Conservation (phyloP, 1,139 yeast genomes). For the Candida sp. region DNA sequence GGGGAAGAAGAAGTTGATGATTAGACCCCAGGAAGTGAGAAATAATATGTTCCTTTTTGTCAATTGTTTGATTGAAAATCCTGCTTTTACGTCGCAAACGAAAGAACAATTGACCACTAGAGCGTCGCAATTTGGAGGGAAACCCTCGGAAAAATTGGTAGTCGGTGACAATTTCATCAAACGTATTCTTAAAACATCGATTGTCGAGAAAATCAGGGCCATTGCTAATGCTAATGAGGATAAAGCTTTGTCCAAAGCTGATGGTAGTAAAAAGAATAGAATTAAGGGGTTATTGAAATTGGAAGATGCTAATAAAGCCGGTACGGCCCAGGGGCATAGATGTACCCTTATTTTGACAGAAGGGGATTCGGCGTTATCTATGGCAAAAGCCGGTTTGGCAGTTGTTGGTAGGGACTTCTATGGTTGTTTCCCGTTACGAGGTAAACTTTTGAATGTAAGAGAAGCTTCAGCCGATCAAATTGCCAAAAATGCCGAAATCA, state of each 20-base stretch:
- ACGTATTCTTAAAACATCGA: conserved; percentile 69
- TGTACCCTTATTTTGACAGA: conserved; percentile 94
- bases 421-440: conserved; percentile 95
- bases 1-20: conserved; percentile 66
- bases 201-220: conserved; percentile 77
- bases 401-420: conserved; percentile 95
- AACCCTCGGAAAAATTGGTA: conserved; percentile 50
- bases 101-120: conserved; percentile 94
- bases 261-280: conserved; percentile 81
- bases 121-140: conserved; percentile 85
- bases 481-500: conserved; percentile 89
- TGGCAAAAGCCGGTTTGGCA: conserved; percentile 92
- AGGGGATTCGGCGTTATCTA: conserved; percentile 94
- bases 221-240: conserved; percentile 88
- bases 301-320: conserved; percentile 97
- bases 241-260: conserved; percentile 85
- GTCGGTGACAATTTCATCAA: conserved; percentile 75
- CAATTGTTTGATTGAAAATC: conserved; percentile 92
- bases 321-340: conserved; percentile 86
- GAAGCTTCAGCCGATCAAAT: conserved; percentile 96
- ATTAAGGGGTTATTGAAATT: conserved; percentile 87
- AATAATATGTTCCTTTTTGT: conserved; percentile 88
- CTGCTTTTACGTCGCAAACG: conserved; percentile 97
- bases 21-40: conserved; percentile 85
- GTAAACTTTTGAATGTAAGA: conserved; percentile 91